Conservation (phyloP, 2,329 filamentous ascomycete genomes). For the Fusarium fracticaudum region DNA sequence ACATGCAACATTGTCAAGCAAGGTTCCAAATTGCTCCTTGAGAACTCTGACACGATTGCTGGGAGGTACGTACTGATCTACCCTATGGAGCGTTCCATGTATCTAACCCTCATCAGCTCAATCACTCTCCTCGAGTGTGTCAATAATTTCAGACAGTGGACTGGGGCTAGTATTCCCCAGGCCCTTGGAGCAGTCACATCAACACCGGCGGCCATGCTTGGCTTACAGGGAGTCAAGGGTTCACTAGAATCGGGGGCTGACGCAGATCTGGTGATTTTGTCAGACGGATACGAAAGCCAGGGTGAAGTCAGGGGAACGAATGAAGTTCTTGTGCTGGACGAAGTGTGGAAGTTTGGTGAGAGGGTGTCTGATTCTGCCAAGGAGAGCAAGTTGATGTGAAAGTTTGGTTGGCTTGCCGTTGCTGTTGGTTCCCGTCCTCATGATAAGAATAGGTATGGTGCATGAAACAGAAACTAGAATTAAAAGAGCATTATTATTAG, state of each 20-base stretch:
- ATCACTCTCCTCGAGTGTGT: conserved; percentile 83
- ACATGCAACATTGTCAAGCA: conserved; percentile 72
- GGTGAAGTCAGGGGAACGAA: conserved; percentile 49
- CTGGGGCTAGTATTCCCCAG: conserved; percentile 72
- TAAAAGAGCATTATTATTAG: conserved; percentile 4
- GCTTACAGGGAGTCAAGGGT: conserved; percentile 73
- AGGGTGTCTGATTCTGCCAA: conserved; percentile 52
- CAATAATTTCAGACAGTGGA: conserved; percentile 82
- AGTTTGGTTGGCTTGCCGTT: not conserved
- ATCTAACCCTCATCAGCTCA: conserved; percentile 55
- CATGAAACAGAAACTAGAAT: conserved; percentile 9
- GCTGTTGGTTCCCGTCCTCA: not conserved
- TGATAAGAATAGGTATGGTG: conserved; percentile 16
- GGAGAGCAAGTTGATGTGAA: conserved; percentile 26
- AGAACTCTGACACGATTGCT: conserved; percentile 82
- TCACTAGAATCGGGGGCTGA: conserved; percentile 69
- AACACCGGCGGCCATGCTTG: conserved; percentile 81
- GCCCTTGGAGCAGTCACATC: conserved; percentile 78
- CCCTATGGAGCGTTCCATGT: not conserved
- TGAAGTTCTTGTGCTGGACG: conserved; percentile 70
- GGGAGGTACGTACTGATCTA: conserved; percentile 67
- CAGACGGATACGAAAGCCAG: conserved; percentile 54
- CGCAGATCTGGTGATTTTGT: conserved; percentile 75
- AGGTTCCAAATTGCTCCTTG: conserved; percentile 76
- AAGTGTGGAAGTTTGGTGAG: conserved; percentile 82